A percentile compares a stretch with the other conserved stretches of the same genome.
These are phyloP conservation scores for Chalciporus sphaerocephalus DNA, from an alignment of 768 basidiomycete genomes.

Conservation along the genomic window DNA sequence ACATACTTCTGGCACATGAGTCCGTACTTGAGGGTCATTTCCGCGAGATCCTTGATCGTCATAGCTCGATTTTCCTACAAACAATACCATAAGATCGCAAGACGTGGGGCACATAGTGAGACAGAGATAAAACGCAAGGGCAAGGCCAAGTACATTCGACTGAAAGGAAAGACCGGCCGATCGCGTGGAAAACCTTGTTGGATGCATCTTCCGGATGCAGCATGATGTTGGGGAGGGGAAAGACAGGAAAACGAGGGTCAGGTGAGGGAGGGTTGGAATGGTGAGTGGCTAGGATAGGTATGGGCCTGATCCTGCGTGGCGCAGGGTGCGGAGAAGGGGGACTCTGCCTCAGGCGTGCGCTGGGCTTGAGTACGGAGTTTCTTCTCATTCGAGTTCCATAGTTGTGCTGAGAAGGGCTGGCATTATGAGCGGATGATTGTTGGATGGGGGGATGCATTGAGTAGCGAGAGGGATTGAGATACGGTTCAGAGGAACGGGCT, in stretches of 20 bases:
- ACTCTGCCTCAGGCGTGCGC: constrained; percentile 45
- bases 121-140: constrained; percentile 7
- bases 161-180: constrained; percentile 68
- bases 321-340: constrained; percentile 36
- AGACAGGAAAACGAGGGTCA: constrained; percentile 34
- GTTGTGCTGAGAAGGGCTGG: constrained; percentile 27
- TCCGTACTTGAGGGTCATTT: constrained; percentile 60
- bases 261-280: constrained; percentile 13
- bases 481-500: constrained; percentile 13
- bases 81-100: constrained; percentile 9
- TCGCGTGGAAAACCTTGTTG: constrained; percentile 69
- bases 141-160: constrained; percentile 47
- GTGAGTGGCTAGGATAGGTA: constrained; percentile 23
- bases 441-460: constrained; percentile 16
- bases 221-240: constrained; percentile 60
- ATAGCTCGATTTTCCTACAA: constrained; percentile 72
- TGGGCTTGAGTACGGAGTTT: constrained; percentile 49
- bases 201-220: constrained; percentile 71
- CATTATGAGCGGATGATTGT: constrained; percentile 7
- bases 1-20: constrained; percentile 74
- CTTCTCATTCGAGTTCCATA: constrained; percentile 56
- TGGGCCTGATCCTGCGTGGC: constrained; percentile 32
- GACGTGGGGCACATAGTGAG: constrained; percentile 19
- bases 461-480: constrained; percentile 4
- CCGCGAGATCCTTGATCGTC: constrained; percentile 83